A percentile compares a stretch with the other conserved stretches of the same genome.
phyloP scores from a whole-genome alignment of 345 rosid species.

The Pistacia integerrima region DNA sequence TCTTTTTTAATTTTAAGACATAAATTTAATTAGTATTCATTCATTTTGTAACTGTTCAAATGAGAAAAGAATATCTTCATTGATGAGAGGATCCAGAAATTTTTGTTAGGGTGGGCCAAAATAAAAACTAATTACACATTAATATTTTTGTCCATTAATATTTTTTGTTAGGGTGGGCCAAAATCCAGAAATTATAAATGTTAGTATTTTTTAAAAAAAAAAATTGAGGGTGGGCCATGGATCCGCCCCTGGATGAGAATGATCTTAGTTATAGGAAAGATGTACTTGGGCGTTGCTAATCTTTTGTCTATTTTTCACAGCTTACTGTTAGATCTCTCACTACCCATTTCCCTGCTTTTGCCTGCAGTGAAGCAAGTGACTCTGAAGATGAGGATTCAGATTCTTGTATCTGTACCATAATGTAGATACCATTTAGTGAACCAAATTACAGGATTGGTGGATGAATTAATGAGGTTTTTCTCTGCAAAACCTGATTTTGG shows the following conservation, averaged over 20 bases:
- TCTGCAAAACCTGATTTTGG: conserved; percentile 14
- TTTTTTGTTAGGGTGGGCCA: too few relatives aligned
- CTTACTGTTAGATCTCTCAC: neutral
- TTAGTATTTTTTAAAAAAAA: too few relatives aligned
- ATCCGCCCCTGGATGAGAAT: neutral
- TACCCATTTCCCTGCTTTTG: conserved; percentile 22
- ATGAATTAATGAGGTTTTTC: conserved; percentile 8
- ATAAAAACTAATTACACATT: too few relatives aligned
- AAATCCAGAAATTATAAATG: too few relatives aligned
- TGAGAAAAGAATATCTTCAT: neutral
- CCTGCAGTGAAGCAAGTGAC: conserved; percentile 82
- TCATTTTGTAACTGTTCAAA: neutral
- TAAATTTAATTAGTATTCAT: neutral
- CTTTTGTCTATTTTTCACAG: neutral
- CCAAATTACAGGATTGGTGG: conserved; percentile 20
- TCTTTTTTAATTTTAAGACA: neutral
- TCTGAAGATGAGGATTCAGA: conserved; percentile 83
- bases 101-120: too few relatives aligned
- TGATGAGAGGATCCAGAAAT: neutral
- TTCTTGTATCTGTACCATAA: conserved; percentile 80
- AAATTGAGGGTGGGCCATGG: too few relatives aligned
- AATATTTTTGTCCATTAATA: too few relatives aligned
- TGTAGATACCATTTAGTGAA: conserved; percentile 49
- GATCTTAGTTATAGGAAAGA: neutral
- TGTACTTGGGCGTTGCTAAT: neutral